Evolutionary conservation across 2,329 filamentous ascomycete genomes (phyloP), one percentile per base, ranked within the genome.

Genomic region (Trematosphaeria pertusa): DNA sequence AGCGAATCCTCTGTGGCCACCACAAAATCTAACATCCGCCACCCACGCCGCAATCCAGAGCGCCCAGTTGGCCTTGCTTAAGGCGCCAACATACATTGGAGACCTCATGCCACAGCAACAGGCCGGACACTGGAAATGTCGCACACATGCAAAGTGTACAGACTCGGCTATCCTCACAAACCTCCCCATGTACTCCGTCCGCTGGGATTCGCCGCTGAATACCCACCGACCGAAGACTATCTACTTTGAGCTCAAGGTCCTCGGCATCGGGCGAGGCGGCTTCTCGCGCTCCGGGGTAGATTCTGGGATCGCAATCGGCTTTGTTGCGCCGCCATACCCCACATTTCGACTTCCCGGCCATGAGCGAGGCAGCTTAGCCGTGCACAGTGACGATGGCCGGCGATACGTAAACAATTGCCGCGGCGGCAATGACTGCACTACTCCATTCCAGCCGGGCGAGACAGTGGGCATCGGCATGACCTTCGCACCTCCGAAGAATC

Each of bases 321-420:
- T 85, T 67, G 75, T 81, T 0, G 88, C 88, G 1, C 81, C 87
- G 37, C 89, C 89, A 6, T 93, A 91, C 64, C 89, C 89, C 5
- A 78, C 81, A 0, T 93, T 90, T 75, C 81, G 89, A 6, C 80
- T 92, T 49, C 89, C 89, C 0, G 89, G 89, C 2, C 93, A 89
- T 89, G 87, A 94, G 65, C 81, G 89, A 24, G 89, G 82, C 14
- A 87, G 84, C 53, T 63, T 92, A 11, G 89, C 79, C 1, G 83
- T 93, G n/a, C 89, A 93, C 66, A 85, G 87, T 36, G 89, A 93
- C 67, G 89, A 93, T 68, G 89, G 89, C 0, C 81, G 87, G 59
- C 81, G 82, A 67, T 94, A 87, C 67, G 79, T 91, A 60, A 90
- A 91, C 64, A 87, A 93, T 67, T 78, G 79, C 6, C 87, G 81